Conservation (phyloP, 495 filamentous ascomycete genomes). For the Neohortaea acidophila region DNA sequence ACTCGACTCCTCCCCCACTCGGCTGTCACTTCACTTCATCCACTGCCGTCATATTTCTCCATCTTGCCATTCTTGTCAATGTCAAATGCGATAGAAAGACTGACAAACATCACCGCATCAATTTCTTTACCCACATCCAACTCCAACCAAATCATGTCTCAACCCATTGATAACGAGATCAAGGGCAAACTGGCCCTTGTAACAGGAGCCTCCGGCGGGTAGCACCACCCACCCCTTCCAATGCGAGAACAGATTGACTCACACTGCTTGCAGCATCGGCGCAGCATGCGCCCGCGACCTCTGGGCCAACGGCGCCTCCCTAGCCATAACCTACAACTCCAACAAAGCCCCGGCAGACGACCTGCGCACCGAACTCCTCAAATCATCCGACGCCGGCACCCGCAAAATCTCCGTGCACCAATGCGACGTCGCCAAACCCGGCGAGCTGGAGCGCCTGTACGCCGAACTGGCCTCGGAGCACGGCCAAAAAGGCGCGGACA, state of each 20-base stretch:
- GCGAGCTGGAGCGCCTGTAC: conserved; percentile 38
- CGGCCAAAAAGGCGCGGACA: conserved; percentile 42
- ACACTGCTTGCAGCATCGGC: conserved; percentile 36
- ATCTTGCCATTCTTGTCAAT: no score
- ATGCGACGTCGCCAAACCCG: conserved; percentile 39
- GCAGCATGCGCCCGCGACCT: conserved; percentile 44
- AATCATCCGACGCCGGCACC: background rate
- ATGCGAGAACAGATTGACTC: conserved; percentile 5
- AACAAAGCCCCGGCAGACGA: conserved; percentile 33
- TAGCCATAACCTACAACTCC: conserved; percentile 47
- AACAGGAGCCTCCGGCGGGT: conserved; percentile 54
- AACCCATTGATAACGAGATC: conserved; percentile 35
- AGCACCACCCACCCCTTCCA: conserved; percentile 14
- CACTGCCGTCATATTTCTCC: no score
- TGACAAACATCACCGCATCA: background rate
- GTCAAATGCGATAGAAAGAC: background rate
- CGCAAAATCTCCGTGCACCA: conserved; percentile 40
- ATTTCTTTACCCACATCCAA: background rate
- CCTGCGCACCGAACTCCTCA: conserved; percentile 23
- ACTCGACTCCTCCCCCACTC: no score
- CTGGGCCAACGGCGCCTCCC: conserved; percentile 35
- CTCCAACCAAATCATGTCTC: background rate
- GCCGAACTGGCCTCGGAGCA: conserved; percentile 37
- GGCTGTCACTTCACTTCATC: no score
- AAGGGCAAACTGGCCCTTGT: conserved; percentile 45